phyloP scores from a whole-genome alignment of 2,329 filamentous ascomycete genomes.

The Fusarium guadeloupense region DNA sequence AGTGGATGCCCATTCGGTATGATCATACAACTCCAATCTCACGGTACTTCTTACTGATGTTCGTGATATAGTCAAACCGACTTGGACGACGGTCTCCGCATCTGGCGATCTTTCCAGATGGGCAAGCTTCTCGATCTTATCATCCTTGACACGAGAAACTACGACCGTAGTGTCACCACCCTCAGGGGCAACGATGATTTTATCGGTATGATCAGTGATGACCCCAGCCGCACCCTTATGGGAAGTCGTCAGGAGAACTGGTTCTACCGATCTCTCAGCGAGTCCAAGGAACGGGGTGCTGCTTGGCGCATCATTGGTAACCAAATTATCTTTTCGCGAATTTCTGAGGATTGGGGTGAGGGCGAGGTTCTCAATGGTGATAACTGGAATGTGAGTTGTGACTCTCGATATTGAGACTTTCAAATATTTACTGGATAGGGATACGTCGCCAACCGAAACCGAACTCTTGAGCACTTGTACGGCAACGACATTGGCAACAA shows the following conservation, averaged over 20 bases:
- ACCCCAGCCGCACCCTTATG: slow-evolving; percentile 75
- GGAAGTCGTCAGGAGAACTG: slow-evolving; percentile 77
- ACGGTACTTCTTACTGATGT: slow-evolving; percentile 48
- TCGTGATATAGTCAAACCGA: slow-evolving; percentile 17
- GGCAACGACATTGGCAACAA: slow-evolving; percentile 76
- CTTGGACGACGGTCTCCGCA: slow-evolving; percentile 72
- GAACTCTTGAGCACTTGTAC: slow-evolving; percentile 73
- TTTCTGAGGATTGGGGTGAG: slow-evolving; percentile 48
- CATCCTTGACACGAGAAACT: slow-evolving; percentile 75
- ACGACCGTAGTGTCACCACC: slow-evolving; percentile 71
- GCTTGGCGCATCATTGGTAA: slow-evolving; percentile 77
- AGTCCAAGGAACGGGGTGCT: slow-evolving; percentile 70
- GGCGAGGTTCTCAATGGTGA: slow-evolving; percentile 43
- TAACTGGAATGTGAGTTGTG: slow-evolving; percentile 44
- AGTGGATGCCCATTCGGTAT: slow-evolving; percentile 63
- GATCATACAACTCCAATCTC: slow-evolving; percentile 48
- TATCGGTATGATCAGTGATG: slow-evolving; percentile 63
- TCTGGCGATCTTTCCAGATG: slow-evolving; percentile 74
- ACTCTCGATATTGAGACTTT: background rate
- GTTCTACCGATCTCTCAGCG: slow-evolving; percentile 70
- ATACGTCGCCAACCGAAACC: slow-evolving; percentile 75
- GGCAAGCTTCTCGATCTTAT: slow-evolving; percentile 73
- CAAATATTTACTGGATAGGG: slow-evolving; percentile 48
- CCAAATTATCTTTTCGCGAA: slow-evolving; percentile 72
- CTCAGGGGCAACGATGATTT: slow-evolving; percentile 37